phyloP scores from a whole-genome alignment of 106 monocot species.

The Allium sativum region DNA sequence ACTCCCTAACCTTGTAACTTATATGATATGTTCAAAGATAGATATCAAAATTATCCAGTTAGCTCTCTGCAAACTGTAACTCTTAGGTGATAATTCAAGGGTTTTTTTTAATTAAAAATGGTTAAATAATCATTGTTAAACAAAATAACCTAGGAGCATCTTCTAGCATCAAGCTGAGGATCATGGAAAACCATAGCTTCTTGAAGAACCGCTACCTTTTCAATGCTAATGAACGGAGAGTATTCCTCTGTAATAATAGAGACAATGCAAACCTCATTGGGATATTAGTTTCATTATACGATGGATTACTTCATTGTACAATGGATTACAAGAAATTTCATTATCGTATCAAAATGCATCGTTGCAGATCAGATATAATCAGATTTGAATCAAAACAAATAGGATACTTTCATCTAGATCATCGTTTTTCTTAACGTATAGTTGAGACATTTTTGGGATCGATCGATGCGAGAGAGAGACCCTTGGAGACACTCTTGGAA shows the following conservation, averaged over 20 bases:
- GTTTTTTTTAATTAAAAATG: background rate
- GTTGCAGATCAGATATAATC: background rate
- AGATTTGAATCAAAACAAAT: background rate
- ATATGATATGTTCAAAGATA: no score
- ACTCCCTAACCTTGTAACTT: no score
- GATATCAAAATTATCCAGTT: no score
- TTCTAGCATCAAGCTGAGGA: slow-evolving; percentile 86
- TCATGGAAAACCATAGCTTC: slow-evolving; percentile 97
- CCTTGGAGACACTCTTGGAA: no score
- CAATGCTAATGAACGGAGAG: slow-evolving; percentile 89
- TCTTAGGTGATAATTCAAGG: background rate
- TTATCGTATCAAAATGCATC: background rate
- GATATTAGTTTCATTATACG: no score
- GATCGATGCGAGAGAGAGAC: background rate
- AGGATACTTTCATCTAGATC: slow-evolving; percentile 55
- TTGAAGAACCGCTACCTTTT: slow-evolving; percentile 91
- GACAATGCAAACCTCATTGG: background rate
- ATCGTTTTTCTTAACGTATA: slow-evolving; percentile 81
- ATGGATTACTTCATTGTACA: no score
- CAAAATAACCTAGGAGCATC: slow-evolving; percentile 80
- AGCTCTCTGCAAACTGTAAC: no score
- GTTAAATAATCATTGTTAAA: background rate
- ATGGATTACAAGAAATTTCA: background rate
- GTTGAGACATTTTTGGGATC: slow-evolving; percentile 55
- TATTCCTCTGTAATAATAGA: slow-evolving; percentile 49